Evolutionary conservation across 2,329 filamentous ascomycete species (phyloP).

Genomic region (Trichoderma sp.): DNA sequence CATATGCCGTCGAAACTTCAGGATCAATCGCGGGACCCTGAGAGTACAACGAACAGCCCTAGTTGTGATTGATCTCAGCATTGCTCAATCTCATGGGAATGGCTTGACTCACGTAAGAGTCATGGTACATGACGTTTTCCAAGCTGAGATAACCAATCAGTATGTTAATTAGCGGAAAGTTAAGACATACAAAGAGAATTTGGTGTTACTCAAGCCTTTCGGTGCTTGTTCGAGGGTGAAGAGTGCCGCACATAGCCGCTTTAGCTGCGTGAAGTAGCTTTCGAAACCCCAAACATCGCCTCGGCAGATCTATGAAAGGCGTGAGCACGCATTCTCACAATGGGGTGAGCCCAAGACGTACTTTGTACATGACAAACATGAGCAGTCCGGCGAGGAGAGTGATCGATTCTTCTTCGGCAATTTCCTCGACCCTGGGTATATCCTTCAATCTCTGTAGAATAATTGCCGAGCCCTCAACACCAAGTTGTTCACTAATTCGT

Average conservation of each 20-base stretch:
- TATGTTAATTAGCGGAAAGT: neutral
- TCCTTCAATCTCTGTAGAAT: neutral
- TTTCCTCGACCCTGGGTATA: neutral
- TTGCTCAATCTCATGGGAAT: neutral
- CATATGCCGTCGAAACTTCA: neutral
- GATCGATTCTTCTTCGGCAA: neutral
- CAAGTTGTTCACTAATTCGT: neutral
- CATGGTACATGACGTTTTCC: neutral
- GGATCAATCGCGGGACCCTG: neutral
- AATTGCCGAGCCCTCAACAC: neutral
- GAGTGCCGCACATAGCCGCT: neutral
- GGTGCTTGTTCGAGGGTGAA: neutral
- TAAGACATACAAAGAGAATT: neutral
- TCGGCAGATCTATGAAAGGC: neutral
- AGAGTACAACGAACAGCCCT: neutral
- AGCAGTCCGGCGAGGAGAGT: neutral
- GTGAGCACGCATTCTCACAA: neutral
- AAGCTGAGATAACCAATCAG: neutral
- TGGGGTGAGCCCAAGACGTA: neutral
- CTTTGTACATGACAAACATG: neutral
- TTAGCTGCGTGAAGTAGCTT: neutral
- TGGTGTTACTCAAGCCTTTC: neutral
- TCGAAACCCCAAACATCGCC: neutral
- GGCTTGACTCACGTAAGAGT: neutral
- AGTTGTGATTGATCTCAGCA: neutral